Evolutionary conservation across 2,329 filamentous ascomycete genomes (phyloP).

Genomic region (Hypoxylon sp.): DNA sequence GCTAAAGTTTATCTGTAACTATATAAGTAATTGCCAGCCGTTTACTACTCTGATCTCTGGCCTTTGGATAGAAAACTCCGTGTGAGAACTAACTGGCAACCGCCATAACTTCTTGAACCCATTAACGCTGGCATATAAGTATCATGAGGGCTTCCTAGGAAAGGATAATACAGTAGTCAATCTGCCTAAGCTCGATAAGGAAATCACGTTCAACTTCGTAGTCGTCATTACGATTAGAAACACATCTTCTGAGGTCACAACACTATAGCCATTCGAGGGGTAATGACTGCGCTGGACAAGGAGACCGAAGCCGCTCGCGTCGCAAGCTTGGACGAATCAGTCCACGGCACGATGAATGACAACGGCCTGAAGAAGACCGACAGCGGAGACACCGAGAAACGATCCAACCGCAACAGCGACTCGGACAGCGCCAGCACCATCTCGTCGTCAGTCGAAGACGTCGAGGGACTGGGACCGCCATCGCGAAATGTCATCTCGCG

Average conservation of each 20-base stretch:
- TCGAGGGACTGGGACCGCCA: neutral
- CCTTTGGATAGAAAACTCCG: neutral
- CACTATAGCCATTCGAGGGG: neutral
- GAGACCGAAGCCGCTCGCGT: conserved; percentile 14
- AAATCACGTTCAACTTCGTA: neutral
- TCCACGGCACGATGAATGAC: neutral
- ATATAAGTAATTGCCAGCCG: neutral
- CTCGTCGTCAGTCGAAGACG: conserved; percentile 12
- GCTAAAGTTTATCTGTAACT: neutral
- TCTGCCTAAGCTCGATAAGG: no score
- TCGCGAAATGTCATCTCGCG: conserved; percentile 45
- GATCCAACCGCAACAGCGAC: conserved; percentile 15
- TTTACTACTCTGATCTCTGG: conserved; percentile 1
- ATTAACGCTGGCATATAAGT: neutral
- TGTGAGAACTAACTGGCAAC: neutral
- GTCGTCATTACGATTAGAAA: neutral
- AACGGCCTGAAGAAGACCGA: conserved; percentile 18
- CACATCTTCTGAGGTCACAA: neutral
- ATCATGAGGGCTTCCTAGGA: neutral
- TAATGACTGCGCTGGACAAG: conserved; percentile 18
- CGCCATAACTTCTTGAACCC: neutral
- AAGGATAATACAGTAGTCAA: neutral
- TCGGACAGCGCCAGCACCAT: conserved; percentile 21
- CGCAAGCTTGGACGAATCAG: neutral
- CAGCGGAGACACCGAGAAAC: conserved; percentile 7